Evolutionary conservation across 2,329 filamentous ascomycete genomes (phyloP), one percentile per base, ranked within the genome.

Genomic region (Ceratocystis lukuohia): DNA sequence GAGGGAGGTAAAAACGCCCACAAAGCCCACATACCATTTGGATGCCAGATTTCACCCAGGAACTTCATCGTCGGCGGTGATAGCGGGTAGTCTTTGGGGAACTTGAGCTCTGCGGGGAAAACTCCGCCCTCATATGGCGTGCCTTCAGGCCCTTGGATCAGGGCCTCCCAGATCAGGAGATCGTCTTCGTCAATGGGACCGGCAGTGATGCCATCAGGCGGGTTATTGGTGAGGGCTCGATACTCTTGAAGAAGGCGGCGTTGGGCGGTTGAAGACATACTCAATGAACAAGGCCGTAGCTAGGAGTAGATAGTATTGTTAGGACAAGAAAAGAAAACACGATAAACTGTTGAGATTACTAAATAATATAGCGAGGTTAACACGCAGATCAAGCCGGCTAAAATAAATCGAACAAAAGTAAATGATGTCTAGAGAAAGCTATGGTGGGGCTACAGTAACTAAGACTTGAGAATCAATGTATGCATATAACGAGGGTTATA

Each of bases 31-130:
- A 48, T 76, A 96, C 92, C 91, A 75, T 99, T 99, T 0, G 94
- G 94, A 79, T 99, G 94, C 85, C 92, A 97, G 71, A 99, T 86
- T 72, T 95, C 91, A 65, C 89, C 89, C 64, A 95, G 80, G 76
- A 99, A 99, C 76, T 88, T 91, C 93, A 99, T 97, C 50, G 88
- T 91, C 7, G 94, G 94, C 69, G 94, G 94, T 71, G 92, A 89
- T 5, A 97, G 84, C n/a, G 94, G 94, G 73, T 99, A 99, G 76
- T 99, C 94, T 74, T 89, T 89, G 5, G 94, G 93, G 73, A 99
- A 99, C 73, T 88, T 91, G 71, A 99, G 84, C 77, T 96, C 91
- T 30, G 94, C 94, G 53, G 92, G 91, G 75, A 97, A 99, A 68
- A 99, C 85, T 65, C 94, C 94, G 68, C 92, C 93, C 79, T 96